Base-by-base conservation (phyloP, 2,329 filamentous ascomycete species). In the Pseudogymnoascus sp. region DNA sequence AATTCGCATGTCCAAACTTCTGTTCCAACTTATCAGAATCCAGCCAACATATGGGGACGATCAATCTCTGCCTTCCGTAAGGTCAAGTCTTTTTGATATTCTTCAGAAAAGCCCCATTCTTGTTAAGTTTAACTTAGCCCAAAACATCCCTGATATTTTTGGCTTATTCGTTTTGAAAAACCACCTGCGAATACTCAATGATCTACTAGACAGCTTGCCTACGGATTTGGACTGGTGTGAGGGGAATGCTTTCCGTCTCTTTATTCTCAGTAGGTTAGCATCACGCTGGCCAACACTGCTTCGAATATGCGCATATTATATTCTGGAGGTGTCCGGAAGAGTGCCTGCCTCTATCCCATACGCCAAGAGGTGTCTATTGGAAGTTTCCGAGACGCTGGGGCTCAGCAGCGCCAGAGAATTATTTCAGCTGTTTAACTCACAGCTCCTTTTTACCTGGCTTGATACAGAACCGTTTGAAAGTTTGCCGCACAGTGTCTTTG, bases 401-500 rank as follows among this genome's bases (percentile, higher is more conserved):
- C 81, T 97, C 21, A 75, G 80, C 23, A 84, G 85, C 51, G 80
- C 91, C 0, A 84, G 81, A 68, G 83, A 87, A 36, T 77, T 99
- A 0, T 97, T 99, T 71, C 79, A 80, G 5, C 79, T 97, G 0
- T 99, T 97, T 72, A 87, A 91, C 5, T 86, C 93, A 1, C 95
- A 99, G 71, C 80, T 99, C 5, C 78, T 97, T 2, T 96, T 91
- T 72, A 96, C 92, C 0, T 99, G 93, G 93, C 83, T 96, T 3
- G 86, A 91, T 66, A 77, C 77, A 0, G 83, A 88, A 64, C 76
- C 78, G 1, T 78, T 96, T 6, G 79, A 83, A n/a, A 80, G 85
- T 3, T 89, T 99, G 60, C 93, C 95, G 0, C 96, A 84, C 71
- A 78, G 81, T n/a, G 89, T 95, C 1, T 99, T 99, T 73, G 88